Evolutionary conservation across 1,139 yeast genomes (phyloP).

Genomic region (Saccharomyces hybrid): DNA sequence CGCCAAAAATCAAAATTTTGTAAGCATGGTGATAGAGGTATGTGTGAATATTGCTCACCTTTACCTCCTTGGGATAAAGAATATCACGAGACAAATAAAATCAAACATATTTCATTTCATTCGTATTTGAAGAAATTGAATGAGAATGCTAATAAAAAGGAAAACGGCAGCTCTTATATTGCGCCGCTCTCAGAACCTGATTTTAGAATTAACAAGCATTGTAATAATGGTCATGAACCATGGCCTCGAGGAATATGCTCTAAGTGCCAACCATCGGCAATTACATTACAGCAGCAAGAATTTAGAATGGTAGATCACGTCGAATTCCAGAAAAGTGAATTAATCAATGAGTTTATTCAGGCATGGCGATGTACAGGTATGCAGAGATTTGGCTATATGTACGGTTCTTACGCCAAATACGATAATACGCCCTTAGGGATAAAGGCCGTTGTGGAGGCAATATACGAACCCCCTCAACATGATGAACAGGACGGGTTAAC

Average conservation of each 20-base stretch:
- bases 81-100: conserved; percentile 65
- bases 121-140: conserved; percentile 70
- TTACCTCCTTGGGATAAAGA: conserved; percentile 88
- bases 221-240: conserved; percentile 79
- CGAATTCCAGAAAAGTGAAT: conserved; percentile 67
- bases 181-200: conserved; percentile 73
- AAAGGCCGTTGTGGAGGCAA: conserved; percentile 88
- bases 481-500: conserved; percentile 83
- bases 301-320: conserved; percentile 97
- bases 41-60: conserved; percentile 97
- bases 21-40: conserved; percentile 84
- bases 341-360: conserved; percentile 77
- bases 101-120: conserved; percentile 85
- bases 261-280: conserved; percentile 95
- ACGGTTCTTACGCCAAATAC: conserved; percentile 73
- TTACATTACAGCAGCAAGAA: conserved; percentile 80
- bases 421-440: conserved; percentile 78
- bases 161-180: conserved; percentile 60
- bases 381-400: conserved; percentile 79
- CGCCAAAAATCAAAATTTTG: conserved; percentile 62
- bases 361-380: conserved; percentile 84
- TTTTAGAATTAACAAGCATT: conserved; percentile 53
- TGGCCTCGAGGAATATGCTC: conserved; percentile 95
- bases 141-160: conserved; percentile 57
- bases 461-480: conserved; percentile 86